Evolutionary conservation across 176 grass and related monocot genomes (phyloP).

Genomic region (Carex littledalei): DNA sequence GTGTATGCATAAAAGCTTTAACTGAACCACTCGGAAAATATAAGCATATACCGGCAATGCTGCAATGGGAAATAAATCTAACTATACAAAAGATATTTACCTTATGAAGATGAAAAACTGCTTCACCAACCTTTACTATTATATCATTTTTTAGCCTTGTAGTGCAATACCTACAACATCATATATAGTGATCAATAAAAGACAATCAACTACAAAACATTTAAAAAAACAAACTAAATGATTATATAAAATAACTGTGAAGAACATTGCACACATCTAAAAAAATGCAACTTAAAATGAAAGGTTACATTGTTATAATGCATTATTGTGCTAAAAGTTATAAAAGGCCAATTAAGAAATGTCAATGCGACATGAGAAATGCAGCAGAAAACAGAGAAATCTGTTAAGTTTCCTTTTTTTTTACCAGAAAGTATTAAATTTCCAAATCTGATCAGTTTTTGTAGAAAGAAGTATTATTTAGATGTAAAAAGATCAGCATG

Average conservation of each 20-base stretch:
- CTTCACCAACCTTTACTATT: slow-evolving; percentile 44
- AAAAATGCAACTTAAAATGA: too few species aligned
- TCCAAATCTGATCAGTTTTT: too few species aligned
- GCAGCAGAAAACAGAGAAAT: too few species aligned
- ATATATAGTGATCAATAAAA: slow-evolving; percentile 23
- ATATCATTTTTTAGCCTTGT: slow-evolving; percentile 87
- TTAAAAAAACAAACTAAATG: background rate
- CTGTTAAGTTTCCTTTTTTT: too few species aligned
- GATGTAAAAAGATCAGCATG: too few species aligned
- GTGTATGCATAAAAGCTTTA: background rate
- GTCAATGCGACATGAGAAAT: too few species aligned
- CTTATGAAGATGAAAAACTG: slow-evolving; percentile 88
- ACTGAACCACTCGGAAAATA: background rate
- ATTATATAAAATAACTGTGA: background rate
- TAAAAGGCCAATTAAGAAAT: too few species aligned
- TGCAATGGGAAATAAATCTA: background rate
- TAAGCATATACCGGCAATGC: background rate
- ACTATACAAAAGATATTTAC: slow-evolving; percentile 30
- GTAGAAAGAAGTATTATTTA: too few species aligned
- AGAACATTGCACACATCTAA: background rate
- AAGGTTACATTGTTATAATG: too few species aligned
- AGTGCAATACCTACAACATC: slow-evolving; percentile 59
- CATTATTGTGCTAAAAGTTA: too few species aligned
- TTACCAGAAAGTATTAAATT: too few species aligned
- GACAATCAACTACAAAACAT: background rate